Base-by-base conservation (phyloP, 2,329 filamentous ascomycete species). In the Rutstroemia sydowiana region DNA sequence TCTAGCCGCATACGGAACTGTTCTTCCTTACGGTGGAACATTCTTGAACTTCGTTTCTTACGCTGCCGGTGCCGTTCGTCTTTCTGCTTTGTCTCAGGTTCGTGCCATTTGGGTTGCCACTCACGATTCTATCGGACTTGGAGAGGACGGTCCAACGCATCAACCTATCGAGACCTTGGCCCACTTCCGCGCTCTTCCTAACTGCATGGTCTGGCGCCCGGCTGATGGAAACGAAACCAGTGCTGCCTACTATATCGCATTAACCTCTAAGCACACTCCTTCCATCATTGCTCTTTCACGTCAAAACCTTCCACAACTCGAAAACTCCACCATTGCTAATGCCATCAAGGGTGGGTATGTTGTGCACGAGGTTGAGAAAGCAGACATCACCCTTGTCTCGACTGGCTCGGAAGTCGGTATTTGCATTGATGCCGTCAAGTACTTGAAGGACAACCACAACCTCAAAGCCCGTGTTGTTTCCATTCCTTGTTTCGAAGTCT, bases 11-110 rank as follows among this genome's bases (percentile, higher is more conserved):
- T 98, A 97, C 73, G 93, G 93, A 65, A 95, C 90, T 67, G 78
- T 96, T 68, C 85, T 98, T 68, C 93, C 93, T 63, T 95, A 91
- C 63, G 84, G 84, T 61, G 93, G 93, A 74, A 97, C 93, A 66
- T 98, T 98, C 85, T 79, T 98, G 64, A 98, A 97, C 86, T 98
- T 98, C 73, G 90, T 97, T 63, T 97, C 92, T 23, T 98, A 98
- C 71, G 92, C 88, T 63, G 90, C 93, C 61, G 93, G 93, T 73
- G 85, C 93, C 66, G 86, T 97, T 69, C 92, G 93, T 74, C 84
- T 98, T 56, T 95, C 91, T 34, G 84, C 93, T 37, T 82, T 98
- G 63, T 95, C 91, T 43, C 91, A 88, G 72, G 80, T 91, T 70
- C 92, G 92, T 66, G 79, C 83, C 69, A 91, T 98, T 77, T 95